These are phyloP conservation scores for Ceratobasidium theobromae DNA, from an alignment of 1,284 basidiomycete genomes.

Conservation along the genomic window DNA sequence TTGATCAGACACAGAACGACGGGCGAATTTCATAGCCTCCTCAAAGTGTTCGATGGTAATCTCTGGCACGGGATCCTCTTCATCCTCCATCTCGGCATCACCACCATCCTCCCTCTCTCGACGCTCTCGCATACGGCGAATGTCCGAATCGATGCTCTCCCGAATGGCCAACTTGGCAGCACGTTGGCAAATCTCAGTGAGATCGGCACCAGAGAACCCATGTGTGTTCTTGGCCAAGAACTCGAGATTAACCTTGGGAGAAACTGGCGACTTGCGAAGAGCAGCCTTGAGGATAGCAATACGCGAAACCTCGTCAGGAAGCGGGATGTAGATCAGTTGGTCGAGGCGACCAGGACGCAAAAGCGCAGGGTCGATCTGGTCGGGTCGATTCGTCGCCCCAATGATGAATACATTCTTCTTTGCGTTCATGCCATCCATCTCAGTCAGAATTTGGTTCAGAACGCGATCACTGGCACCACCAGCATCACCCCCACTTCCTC, in stretches of 20 bases:
- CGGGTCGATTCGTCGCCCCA: constrained; percentile 98
- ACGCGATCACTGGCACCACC: constrained; percentile 98
- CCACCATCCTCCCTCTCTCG: constrained; percentile 76
- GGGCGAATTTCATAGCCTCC: constrained; percentile 94
- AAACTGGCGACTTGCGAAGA: constrained; percentile 91
- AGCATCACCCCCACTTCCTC: constrained; percentile 76
- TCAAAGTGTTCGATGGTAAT: constrained; percentile 96
- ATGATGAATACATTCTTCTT: constrained; percentile 99
- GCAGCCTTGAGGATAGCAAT: constrained; percentile 88
- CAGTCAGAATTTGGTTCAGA: constrained; percentile 94
- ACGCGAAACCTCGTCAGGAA: constrained; percentile 91
- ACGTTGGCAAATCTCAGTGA: constrained; percentile 98
- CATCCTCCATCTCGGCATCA: constrained; percentile 68
- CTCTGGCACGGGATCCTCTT: constrained; percentile 95
- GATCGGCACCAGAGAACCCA: constrained; percentile 98
- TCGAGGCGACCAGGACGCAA: constrained; percentile 98
- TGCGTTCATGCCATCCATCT: constrained; percentile 99
- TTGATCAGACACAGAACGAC: constrained; percentile 88
- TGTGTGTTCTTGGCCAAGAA: constrained; percentile 95
- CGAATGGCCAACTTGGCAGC: constrained; percentile 97
- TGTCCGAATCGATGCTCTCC: constrained; percentile 92
- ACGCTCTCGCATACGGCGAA: constrained; percentile 77
- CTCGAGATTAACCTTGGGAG: constrained; percentile 78
- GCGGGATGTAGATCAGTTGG: constrained; percentile 89
- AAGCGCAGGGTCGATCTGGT: constrained; percentile 96